Conservation (phyloP, 352 stramenopile species). For the Phytophthora lateralis region DNA sequence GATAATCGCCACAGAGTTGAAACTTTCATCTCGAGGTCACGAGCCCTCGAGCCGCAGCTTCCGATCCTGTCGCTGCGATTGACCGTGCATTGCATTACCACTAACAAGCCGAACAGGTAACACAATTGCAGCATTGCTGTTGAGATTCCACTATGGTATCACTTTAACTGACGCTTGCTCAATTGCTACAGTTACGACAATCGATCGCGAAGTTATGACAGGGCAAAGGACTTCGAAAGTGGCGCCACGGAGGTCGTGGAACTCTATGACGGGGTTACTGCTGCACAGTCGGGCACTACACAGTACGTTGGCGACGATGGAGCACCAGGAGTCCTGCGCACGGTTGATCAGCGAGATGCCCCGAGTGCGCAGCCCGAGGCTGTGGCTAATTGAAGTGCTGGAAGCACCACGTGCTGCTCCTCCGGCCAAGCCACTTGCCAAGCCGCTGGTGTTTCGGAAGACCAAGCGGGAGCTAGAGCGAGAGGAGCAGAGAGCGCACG, state of each 20-base stretch:
- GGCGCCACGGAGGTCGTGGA: conserved; percentile 36
- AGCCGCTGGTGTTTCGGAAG: conserved; percentile 56
- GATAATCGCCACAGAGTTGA: conserved; percentile 25
- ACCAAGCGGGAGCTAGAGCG: conserved; percentile 60
- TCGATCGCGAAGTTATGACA: conserved; percentile 16
- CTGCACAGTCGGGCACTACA: conserved; percentile 47
- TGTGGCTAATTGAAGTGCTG: conserved; percentile 11
- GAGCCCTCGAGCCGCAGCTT: background rate
- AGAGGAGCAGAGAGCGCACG: conserved; percentile 34
- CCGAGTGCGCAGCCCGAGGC: conserved; percentile 15
- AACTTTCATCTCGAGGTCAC: conserved; percentile 29
- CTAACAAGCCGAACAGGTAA: background rate
- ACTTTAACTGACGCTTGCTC: background rate
- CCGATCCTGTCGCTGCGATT: background rate
- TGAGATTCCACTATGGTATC: background rate
- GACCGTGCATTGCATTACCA: background rate
- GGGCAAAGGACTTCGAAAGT: conserved; percentile 48
- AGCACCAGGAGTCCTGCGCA: conserved; percentile 47
- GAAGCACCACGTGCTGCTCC: conserved; percentile 5
- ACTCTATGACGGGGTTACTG: conserved; percentile 38
- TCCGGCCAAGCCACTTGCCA: conserved; percentile 24
- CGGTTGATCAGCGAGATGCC: conserved; percentile 22
- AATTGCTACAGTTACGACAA: conserved; percentile 21
- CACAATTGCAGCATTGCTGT: background rate
- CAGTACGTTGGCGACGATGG: conserved; percentile 32